phyloP scores from a whole-genome alignment of 106 monocot species.

The Phalaenopsis aphrodite region DNA sequence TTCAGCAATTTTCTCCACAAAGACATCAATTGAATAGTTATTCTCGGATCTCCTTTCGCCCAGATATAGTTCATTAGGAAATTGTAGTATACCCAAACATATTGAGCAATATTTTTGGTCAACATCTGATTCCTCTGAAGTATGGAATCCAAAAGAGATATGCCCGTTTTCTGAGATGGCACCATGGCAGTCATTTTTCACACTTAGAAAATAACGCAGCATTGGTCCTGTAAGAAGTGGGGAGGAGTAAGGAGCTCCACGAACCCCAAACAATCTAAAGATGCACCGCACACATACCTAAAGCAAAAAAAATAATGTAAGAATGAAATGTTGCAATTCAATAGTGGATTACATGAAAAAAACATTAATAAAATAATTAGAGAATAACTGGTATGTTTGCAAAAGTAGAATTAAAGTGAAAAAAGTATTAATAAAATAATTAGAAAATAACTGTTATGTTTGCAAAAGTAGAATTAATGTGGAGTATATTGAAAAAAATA shows the following conservation, averaged over 20 bases:
- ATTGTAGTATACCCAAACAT: slow-evolving; percentile 75
- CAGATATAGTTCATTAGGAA: slow-evolving; percentile 18
- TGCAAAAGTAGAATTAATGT: neutral
- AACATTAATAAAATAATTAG: neutral
- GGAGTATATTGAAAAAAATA: neutral
- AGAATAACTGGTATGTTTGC: neutral
- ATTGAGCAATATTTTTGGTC: slow-evolving; percentile 37
- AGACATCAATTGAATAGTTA: slow-evolving; percentile 20
- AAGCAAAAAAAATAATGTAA: neutral
- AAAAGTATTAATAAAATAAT: neutral
- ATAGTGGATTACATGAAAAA: neutral
- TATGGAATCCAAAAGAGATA: slow-evolving; percentile 2
- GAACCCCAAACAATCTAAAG: slow-evolving; percentile 52
- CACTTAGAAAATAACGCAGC: slow-evolving; percentile 36
- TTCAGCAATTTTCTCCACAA: slow-evolving; percentile 26
- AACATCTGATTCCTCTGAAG: slow-evolving; percentile 10
- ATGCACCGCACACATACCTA: slow-evolving; percentile 82
- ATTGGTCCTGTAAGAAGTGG: slow-evolving; percentile 28
- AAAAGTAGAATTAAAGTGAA: neutral
- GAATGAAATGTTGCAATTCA: neutral
- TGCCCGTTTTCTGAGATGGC: slow-evolving; percentile 14
- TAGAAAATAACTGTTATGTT: neutral
- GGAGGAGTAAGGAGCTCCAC: slow-evolving; percentile 31
- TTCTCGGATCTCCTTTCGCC: slow-evolving; percentile 12
- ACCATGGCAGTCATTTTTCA: slow-evolving; percentile 11